Base-by-base conservation (phyloP, 2,329 filamentous ascomycete species). In the Orbilia brochopaga region DNA sequence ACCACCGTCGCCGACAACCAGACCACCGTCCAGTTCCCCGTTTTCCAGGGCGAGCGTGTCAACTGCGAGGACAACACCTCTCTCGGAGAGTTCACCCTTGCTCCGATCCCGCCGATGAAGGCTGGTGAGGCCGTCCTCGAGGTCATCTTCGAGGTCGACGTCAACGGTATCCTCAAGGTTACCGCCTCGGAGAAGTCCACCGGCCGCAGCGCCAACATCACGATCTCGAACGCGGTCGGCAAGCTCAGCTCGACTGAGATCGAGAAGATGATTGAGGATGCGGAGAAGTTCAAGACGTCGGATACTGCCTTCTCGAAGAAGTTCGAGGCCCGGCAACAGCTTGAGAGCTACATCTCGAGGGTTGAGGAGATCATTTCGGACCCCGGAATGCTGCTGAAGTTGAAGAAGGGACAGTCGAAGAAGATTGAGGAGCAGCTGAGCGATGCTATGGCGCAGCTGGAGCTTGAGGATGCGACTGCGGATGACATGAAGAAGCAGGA, bases 401-500 rank as follows among this genome's bases (percentile, higher is more conserved):
- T 99, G 81, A 97, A 97, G 91, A 92, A 93, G 79, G 92, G 91
- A 81, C 92, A 96, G 86, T 96, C 96, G 90, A 92, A 97, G 84
- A 97, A 96, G 90, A 97, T 99, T 77, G 94, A 99, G 88, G 88
- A 90, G 80, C 90, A 92, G 77, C 90, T 99, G 78, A 93, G 89
- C 82, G 94, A 99, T 79, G 94, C 94, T 78, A 97, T 99, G 94
- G 90, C 87, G 75, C 90, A 95, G 83, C 90, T 99, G 75, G 94
- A 99, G 88, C 84, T 99, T 79, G 90, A 93, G 82, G 95, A 99
- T 77, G 90, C 91, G 66, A 83, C 84, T 74, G 90, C 92, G 74
- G 95, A 99, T 78, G 94, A 99, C 80, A 85, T 99, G 78, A 97
- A 96, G 91, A 97, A 97, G 91, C 96, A 97, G 89, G 94, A 99